These are phyloP conservation scores for Aspergillus candidus DNA, from an alignment of 2,329 filamentous ascomycete genomes.

Conservation along the genomic window DNA sequence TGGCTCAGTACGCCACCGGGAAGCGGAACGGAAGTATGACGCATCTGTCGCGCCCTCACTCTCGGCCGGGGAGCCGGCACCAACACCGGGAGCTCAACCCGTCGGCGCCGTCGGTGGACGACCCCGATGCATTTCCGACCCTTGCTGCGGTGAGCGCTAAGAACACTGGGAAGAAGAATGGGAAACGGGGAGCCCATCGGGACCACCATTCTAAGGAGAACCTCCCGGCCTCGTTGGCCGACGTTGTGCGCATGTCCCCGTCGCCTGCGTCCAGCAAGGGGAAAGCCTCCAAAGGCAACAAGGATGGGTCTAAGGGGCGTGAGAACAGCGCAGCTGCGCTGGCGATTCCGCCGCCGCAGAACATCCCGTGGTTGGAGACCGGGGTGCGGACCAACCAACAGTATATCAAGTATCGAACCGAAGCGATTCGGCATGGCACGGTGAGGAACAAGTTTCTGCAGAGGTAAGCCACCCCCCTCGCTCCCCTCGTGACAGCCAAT, in stretches of 20 bases:
- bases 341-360: conserved; percentile 78
- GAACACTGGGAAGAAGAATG: conserved; percentile 74
- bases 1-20: conserved; percentile 24
- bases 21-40: conserved; percentile 47
- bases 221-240: conserved; percentile 72
- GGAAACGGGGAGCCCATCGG: conserved; percentile 76
- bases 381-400: conserved; percentile 85
- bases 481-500: conserved; percentile 1
- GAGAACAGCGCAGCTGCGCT: conserved; percentile 78
- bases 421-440: conserved; percentile 95
- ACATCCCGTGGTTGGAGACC: conserved; percentile 95
- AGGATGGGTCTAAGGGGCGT: conserved; percentile 58
- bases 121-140: conserved; percentile 91
- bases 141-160: conserved; percentile 71
- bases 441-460: conserved; percentile 95
- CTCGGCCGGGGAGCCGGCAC: conserved; percentile 77
- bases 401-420: conserved; percentile 89
- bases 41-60: conserved; percentile 60
- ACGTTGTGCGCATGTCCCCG: conserved; percentile 92
- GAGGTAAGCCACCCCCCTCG: conserved; percentile 52
- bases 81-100: conserved; percentile 59
- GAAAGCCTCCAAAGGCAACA: conserved; percentile 50
- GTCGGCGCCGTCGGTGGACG: conserved; percentile 73
- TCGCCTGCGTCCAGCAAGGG: conserved; percentile 61
- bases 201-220: conserved; percentile 57